phyloP scores from a whole-genome alignment of 306 rosid genomes.

The Luffa acutangula region DNA sequence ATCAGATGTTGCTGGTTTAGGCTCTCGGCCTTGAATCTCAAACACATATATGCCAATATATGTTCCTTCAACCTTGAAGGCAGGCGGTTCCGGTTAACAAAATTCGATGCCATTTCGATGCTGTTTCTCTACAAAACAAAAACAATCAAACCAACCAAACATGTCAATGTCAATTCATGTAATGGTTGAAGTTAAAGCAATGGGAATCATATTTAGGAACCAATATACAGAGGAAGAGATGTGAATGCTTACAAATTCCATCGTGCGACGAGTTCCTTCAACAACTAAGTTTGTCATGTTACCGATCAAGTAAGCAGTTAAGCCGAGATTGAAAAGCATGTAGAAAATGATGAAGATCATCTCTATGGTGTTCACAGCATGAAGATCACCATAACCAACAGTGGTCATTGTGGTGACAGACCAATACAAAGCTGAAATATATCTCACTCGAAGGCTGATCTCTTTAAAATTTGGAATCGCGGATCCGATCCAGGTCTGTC shows the following conservation, averaged over 20 bases:
- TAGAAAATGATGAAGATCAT: conserved; percentile 79
- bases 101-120: conserved; percentile 80
- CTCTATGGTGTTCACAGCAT: conserved; percentile 68
- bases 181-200: background rate
- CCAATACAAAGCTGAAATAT: conserved; percentile 80
- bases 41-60: conserved; percentile 82
- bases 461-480: conserved; percentile 54
- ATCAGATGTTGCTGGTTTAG: conserved; percentile 70
- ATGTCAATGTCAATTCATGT: background rate
- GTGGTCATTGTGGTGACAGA: conserved; percentile 92
- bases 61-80: conserved; percentile 64
- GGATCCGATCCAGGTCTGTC: conserved; percentile 83
- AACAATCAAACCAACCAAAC: background rate
- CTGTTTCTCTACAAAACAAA: conserved; percentile 54
- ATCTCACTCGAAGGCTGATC: conserved; percentile 52
- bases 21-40: conserved; percentile 84
- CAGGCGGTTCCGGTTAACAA: conserved; percentile 59
- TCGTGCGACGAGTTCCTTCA: conserved; percentile 89
- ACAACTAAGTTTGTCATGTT: conserved; percentile 96
- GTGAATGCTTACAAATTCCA: conserved; percentile 66
- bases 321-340: conserved; percentile 93
- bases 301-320: conserved; percentile 92
- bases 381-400: conserved; percentile 93
- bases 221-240: background rate
- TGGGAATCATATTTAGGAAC: background rate